A percentile compares a stretch with the other conserved stretches of the same genome.
These are phyloP conservation scores for Rubia tinctorum DNA, from an alignment of 305 asterid genomes.

Conservation along the genomic window DNA sequence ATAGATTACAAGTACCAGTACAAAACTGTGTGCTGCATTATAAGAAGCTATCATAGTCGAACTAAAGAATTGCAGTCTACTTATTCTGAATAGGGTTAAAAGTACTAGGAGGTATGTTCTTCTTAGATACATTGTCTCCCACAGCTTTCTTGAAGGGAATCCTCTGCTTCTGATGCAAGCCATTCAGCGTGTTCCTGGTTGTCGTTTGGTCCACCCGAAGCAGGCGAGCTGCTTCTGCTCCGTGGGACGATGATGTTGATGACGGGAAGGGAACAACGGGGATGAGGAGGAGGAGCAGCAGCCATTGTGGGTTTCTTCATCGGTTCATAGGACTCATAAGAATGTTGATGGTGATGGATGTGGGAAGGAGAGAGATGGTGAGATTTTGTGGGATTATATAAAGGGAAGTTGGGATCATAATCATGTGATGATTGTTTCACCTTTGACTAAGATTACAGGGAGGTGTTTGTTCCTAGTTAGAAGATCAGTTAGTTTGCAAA, in stretches of 20 bases:
- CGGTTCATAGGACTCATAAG: background rate
- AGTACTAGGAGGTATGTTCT: slow-evolving; percentile 20
- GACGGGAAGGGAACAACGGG: slow-evolving; percentile 2
- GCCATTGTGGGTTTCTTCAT: slow-evolving; percentile 13
- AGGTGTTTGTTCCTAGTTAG: slow-evolving; percentile 4
- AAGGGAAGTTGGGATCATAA: slow-evolving; percentile 8
- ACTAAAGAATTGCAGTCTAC: slow-evolving; percentile 13
- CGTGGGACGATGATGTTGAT: slow-evolving; percentile 1
- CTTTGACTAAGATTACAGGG: slow-evolving; percentile 1
- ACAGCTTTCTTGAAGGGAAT: slow-evolving; percentile 20
- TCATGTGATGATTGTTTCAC: slow-evolving; percentile 35
- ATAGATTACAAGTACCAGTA: background rate
- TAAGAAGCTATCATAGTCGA: background rate
- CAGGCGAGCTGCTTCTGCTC: slow-evolving; percentile 20
- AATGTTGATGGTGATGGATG: slow-evolving; percentile 11
- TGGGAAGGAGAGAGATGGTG: background rate
- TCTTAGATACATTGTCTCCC: slow-evolving; percentile 11
- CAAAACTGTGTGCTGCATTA: background rate
- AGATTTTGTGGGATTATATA: slow-evolving; percentile 3
- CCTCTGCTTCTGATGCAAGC: slow-evolving; percentile 11
- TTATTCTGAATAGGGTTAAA: slow-evolving; percentile 28
- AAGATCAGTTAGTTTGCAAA: background rate
- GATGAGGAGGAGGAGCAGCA: slow-evolving; percentile 10
- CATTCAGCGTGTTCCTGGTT: slow-evolving; percentile 7
- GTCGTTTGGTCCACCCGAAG: slow-evolving; percentile 1